Conservation (phyloP, 129 eudicot genomes). For the Pseudognaphalium luteoalbum region DNA sequence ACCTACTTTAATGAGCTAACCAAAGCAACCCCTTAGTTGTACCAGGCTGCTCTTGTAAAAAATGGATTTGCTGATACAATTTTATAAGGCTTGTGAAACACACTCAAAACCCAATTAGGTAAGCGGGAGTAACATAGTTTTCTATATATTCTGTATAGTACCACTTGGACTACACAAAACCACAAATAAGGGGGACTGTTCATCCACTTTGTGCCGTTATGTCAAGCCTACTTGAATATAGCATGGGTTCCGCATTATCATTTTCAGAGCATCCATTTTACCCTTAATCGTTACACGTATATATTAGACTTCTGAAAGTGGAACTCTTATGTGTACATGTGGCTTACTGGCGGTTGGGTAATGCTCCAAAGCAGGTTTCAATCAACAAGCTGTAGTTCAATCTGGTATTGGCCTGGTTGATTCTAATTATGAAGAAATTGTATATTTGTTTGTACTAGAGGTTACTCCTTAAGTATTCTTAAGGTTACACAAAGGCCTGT, state of each 20-base stretch:
- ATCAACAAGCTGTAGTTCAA: background rate
- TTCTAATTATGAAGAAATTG: background rate
- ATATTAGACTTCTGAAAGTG: slow-evolving; percentile 5
- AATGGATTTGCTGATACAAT: slow-evolving; percentile 80
- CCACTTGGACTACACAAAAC: background rate
- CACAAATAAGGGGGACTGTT: background rate
- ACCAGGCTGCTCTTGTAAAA: slow-evolving; percentile 74
- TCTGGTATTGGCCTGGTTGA: background rate
- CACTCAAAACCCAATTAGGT: slow-evolving; percentile 29
- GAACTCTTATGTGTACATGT: background rate
- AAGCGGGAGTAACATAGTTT: slow-evolving; percentile 1
- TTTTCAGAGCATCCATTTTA: background rate
- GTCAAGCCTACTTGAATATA: background rate
- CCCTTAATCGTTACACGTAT: background rate
- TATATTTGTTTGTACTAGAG: too few species aligned
- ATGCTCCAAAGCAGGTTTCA: background rate
- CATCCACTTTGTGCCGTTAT: slow-evolving; percentile 13
- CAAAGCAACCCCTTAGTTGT: slow-evolving; percentile 21
- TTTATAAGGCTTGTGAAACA: slow-evolving; percentile 78
- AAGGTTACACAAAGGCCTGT: too few species aligned
- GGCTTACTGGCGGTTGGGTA: slow-evolving; percentile 8
- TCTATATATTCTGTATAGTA: background rate
- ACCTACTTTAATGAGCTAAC: background rate
- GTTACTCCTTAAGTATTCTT: too few species aligned
- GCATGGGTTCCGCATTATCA: background rate